These are phyloP conservation scores for Auricularia sp. DNA, from an alignment of 768 basidiomycete genomes.

Conservation along the genomic window DNA sequence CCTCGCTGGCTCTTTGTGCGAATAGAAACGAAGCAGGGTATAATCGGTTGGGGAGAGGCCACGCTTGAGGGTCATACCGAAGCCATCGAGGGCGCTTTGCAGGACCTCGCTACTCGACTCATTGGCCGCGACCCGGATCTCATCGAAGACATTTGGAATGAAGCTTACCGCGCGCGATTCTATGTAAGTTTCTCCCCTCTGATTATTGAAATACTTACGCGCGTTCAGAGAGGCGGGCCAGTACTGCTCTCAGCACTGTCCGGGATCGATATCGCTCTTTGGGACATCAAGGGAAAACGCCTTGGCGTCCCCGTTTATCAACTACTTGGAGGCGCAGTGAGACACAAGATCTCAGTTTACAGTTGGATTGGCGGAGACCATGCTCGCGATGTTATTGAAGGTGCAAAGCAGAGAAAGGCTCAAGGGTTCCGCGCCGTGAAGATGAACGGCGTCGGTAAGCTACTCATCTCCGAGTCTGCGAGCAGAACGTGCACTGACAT, in stretches of 20 bases:
- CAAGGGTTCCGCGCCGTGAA: conserved; percentile 65
- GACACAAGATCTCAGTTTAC: conserved; percentile 48
- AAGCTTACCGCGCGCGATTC: conserved; percentile 56
- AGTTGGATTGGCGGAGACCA: conserved; percentile 47
- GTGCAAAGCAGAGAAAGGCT: conserved; percentile 42
- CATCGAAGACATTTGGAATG: conserved; percentile 68
- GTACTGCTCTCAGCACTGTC: conserved; percentile 38
- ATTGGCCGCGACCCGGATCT: conserved; percentile 50
- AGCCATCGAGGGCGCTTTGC: conserved; percentile 58
- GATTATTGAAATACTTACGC: conserved; percentile 1
- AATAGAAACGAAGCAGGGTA: conserved; percentile 51
- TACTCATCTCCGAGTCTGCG: neutral
- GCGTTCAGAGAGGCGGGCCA: conserved; percentile 4
- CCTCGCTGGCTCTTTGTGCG: conserved; percentile 68
- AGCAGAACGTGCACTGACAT: neutral
- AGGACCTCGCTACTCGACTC: conserved; percentile 51
- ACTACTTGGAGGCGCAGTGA: conserved; percentile 59
- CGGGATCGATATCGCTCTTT: conserved; percentile 58
- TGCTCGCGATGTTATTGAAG: conserved; percentile 37
- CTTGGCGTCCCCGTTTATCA: conserved; percentile 53
- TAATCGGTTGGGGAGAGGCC: conserved; percentile 67
- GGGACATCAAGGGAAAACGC: conserved; percentile 77
- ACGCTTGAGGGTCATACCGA: conserved; percentile 67
- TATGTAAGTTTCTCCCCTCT: conserved; percentile 31
- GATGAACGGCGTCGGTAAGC: conserved; percentile 55